These are phyloP conservation scores for Xylaria sp. DNA, from an alignment of 2,329 filamentous ascomycete species.

Conservation along the genomic window DNA sequence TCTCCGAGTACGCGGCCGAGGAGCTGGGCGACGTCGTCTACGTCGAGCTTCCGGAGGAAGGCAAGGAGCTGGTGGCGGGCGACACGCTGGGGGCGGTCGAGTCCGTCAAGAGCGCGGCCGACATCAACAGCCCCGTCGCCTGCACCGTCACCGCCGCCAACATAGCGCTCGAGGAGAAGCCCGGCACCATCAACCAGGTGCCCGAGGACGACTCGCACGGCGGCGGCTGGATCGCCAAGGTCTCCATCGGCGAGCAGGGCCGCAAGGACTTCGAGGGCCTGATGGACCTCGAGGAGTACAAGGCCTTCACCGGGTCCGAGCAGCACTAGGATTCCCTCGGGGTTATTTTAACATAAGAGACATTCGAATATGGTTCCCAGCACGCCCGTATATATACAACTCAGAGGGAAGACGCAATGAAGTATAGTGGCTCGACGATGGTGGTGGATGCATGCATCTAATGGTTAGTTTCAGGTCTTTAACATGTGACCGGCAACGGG, in stretches of 20 bases:
- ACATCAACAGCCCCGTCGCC: constrained; percentile 89
- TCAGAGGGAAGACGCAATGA: background rate
- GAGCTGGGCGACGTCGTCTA: constrained; percentile 96
- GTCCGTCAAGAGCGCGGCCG: constrained; percentile 97
- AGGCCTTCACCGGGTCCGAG: constrained; percentile 69
- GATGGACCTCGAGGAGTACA: constrained; percentile 83
- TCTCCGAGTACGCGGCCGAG: constrained; percentile 90
- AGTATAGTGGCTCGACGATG: background rate
- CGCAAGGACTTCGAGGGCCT: constrained; percentile 76
- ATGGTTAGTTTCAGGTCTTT: constrained; percentile 23
- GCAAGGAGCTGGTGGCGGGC: constrained; percentile 75
- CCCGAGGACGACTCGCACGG: constrained; percentile 80
- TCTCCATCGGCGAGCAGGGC: constrained; percentile 75
- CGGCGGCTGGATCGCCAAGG: constrained; percentile 93
- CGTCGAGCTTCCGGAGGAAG: constrained; percentile 86
- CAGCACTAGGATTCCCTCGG: constrained; percentile 47
- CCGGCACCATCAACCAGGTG: constrained; percentile 86
- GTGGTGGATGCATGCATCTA: constrained; percentile 14
- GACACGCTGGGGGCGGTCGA: constrained; percentile 95
- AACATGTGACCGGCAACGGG: constrained; percentile 21
- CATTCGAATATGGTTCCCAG: background rate
- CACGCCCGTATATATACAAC: background rate
- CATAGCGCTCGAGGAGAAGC: constrained; percentile 80
- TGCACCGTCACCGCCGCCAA: constrained; percentile 84
- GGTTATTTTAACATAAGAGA: background rate